Evolutionary conservation across 176 grass and related monocot genomes (phyloP), one percentile per base, ranked within the genome.

Genomic region (Alloteropsis semialata): DNA sequence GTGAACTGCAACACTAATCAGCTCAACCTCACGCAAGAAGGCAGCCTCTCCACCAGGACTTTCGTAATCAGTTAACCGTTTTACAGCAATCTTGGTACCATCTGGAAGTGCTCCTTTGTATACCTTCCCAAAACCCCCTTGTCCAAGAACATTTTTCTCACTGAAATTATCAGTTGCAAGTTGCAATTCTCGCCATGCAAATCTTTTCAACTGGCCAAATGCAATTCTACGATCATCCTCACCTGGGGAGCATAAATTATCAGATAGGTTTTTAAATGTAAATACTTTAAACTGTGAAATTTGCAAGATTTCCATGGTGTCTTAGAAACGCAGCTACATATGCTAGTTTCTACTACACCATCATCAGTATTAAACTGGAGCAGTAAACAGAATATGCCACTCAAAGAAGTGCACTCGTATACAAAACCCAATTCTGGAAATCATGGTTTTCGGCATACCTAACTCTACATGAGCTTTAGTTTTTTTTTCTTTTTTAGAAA

Each of bases 91-190:
- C 89, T 99, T 99, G 43, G 93, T 93, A 83, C 84, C 88, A 86
- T 99, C 93, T 77, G 91, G 87, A 86, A 96, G 90, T 85, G 89
- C 79, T 77, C 96, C 91, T 91, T 99, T 99, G 83, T 99, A 99
- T 61, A 99, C 96, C 92, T 99, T 99, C 68, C 96, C 96, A 82
- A 99, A 99, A 59, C 93, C 96, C 30, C 96, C 96, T 81, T 96
- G 96, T 64, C 96, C 96, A 70, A 99, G 88, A 68, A 99, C 89
- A 91, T 99, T 96, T 88, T 89, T 99, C 74, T 99, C 96, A 83
- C 70, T 90, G 76, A 99, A 96, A 44, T 70, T 87, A 59, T 96
- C 93, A 14, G 93, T 96, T 81, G 93, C 93, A 72, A 99, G 81
- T 82, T 99, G 96, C 60, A 96, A 76, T 91, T 96, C 96, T 76